Evolutionary conservation across 2,329 filamentous ascomycete species (phyloP).

Genomic region (Coleophoma eucalyptorum): DNA sequence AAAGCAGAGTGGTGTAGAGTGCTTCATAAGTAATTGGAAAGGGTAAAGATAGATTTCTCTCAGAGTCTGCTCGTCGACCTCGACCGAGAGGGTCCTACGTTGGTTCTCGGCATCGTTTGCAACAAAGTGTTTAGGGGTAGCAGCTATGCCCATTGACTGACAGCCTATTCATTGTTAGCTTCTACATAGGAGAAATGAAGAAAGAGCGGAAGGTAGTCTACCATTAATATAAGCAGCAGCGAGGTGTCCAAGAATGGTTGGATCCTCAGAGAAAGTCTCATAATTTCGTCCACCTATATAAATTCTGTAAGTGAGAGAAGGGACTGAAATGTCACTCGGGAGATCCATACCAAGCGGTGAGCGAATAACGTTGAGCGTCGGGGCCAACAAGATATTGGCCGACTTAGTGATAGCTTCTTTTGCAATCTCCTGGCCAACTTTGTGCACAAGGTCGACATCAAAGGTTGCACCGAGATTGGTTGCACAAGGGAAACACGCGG

Average conservation of each 20-base stretch:
- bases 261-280: conserved; percentile 28
- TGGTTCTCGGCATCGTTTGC: conserved; percentile 26
- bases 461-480: conserved; percentile 26
- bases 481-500: conserved; percentile 23
- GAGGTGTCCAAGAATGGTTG: conserved; percentile 24
- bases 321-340: neutral
- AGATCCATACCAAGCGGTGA: conserved; percentile 15
- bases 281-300: conserved; percentile 25
- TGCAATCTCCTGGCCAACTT: conserved; percentile 22
- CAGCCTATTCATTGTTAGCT: neutral
- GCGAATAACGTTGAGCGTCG: conserved; percentile 26
- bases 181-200: neutral
- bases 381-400: conserved; percentile 24
- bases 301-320: neutral
- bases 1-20: conserved; percentile 19
- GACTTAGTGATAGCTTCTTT: conserved; percentile 24
- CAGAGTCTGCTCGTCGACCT: conserved; percentile 20
- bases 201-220: conserved; percentile 1
- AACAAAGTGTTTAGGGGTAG: conserved; percentile 27
- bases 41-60: conserved; percentile 27
- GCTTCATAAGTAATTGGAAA: conserved; percentile 21
- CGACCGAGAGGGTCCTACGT: conserved; percentile 21
- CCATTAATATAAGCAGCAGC: conserved; percentile 25
- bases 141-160: conserved; percentile 24
- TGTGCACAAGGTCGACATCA: conserved; percentile 20